Conservation (phyloP, 1,139 yeast species). For the Kazachstania sp. region DNA sequence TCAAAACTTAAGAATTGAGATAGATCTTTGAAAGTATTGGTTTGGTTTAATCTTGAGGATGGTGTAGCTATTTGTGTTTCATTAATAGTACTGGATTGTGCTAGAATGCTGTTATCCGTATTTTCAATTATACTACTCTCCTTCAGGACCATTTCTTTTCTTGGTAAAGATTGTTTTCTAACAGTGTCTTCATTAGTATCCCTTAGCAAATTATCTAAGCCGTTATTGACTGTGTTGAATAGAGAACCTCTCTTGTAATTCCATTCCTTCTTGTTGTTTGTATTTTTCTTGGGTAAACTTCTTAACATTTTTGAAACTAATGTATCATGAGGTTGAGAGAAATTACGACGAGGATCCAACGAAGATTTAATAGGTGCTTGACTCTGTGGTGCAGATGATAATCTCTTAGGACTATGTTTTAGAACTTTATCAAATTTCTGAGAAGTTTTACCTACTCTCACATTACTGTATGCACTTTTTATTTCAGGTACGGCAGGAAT, state of each 20-base stretch:
- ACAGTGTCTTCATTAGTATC: not conserved
- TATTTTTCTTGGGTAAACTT: not conserved
- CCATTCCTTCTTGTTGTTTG: not conserved
- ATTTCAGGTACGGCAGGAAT: not conserved
- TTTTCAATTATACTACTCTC: not conserved
- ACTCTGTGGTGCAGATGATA: constrained; percentile 10
- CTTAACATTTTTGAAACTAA: constrained; percentile 2
- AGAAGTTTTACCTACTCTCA: not conserved
- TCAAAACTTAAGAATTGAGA: constrained; percentile 16
- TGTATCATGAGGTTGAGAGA: constrained; percentile 18
- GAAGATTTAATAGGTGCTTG: constrained; percentile 6
- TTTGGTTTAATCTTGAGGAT: constrained; percentile 19
- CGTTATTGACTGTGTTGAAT: not conserved
- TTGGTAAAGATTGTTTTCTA: not conserved
- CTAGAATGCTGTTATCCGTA: constrained; percentile 14
- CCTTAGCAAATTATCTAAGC: not conserved
- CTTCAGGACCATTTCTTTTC: not conserved
- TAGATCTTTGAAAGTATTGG: constrained; percentile 25
- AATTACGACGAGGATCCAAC: constrained; percentile 27
- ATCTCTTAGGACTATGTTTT: not conserved
- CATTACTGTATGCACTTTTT: no score
- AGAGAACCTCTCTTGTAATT: constrained; percentile 2
- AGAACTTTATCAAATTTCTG: not conserved
- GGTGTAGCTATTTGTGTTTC: constrained; percentile 19
- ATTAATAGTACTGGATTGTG: constrained; percentile 26